Conservation (phyloP, 352 stramenopile species). For the Phytophthora tentaculata region DNA sequence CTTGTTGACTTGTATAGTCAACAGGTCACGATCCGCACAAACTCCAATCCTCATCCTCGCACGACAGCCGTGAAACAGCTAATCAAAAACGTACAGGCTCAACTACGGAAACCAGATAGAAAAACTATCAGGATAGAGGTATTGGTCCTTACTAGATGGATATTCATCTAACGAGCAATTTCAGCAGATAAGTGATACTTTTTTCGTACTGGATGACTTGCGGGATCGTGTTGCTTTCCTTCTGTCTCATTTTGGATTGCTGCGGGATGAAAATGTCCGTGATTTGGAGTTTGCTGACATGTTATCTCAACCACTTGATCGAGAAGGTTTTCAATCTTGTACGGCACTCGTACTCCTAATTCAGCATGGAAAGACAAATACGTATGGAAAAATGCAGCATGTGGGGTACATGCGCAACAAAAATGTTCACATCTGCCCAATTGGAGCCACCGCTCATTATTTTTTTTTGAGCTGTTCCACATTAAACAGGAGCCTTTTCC, state of each 20-base stretch:
- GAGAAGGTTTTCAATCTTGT: background rate
- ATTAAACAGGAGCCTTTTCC: background rate
- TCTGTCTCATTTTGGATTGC: background rate
- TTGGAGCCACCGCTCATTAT: background rate
- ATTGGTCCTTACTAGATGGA: constrained; percentile 2
- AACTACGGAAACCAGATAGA: constrained; percentile 17
- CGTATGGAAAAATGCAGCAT: constrained; percentile 4
- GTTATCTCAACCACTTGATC: background rate
- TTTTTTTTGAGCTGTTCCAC: constrained; percentile 1
- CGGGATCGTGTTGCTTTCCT: background rate
- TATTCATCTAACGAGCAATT: background rate
- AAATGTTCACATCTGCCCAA: background rate
- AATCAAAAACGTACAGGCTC: constrained; percentile 16
- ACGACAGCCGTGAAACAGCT: constrained; percentile 17
- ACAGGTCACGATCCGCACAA: constrained; percentile 9
- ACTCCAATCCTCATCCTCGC: constrained; percentile 15
- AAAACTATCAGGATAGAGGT: constrained; percentile 11
- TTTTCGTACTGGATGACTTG: background rate
- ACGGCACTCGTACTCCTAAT: constrained; percentile 1
- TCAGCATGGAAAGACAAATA: constrained; percentile 6
- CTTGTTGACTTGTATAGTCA: constrained; percentile 19
- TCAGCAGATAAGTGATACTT: background rate
- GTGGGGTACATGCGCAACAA: constrained; percentile 2
- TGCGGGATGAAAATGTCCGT: background rate
- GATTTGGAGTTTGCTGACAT: background rate